Evolutionary conservation across 768 basidiomycete species (phyloP), one percentile per base, ranked within the genome.

Genomic region (Boletellus emodensis): DNA sequence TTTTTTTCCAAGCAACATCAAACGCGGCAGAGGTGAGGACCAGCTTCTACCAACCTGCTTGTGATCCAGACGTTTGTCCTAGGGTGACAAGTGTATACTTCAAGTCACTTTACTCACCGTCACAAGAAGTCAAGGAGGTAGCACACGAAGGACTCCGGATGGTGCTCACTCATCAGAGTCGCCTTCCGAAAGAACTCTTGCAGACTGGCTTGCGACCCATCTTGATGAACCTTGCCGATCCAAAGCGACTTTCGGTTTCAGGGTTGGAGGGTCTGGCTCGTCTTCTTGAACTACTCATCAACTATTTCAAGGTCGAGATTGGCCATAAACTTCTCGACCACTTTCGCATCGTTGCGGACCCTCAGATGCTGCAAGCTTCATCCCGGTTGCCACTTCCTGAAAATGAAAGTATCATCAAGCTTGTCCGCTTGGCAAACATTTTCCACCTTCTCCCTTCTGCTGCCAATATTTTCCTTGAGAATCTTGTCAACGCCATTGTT

Each of bases 241-340:
- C 94, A 34, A 94, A 94, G 63, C 83, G 92, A 33, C 78, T 99
- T 32, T 94, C 92, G 7, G 89, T 96, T 22, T 81, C 90, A 5
- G 94, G 94, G 10, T 66, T 95, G 49, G 94, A 99, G 66, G 96
- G 96, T 3, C 75, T 99, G 20, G 95, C 94, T 12, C 85, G 95
- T 12, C 79, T 99, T 43, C 75, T 99, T 43, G 93, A 96, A 66
- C 79, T 99, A 7, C 72, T 99, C 48, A 96, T 94, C 35, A 97
- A 97, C 67, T 98, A 99, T 71, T 99, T 99, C 83, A 98, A 97
- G 68, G 95, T 99, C 15, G 96, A 99, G 72, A 98, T 99, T 52
- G 96, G 96, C 1, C 83, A 90, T 67, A 99, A 99, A 70, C 82
- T 99, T 7, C 76, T 99, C 18, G 96, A 98, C 61, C 96, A 99